These are phyloP conservation scores for Citrus cavaleriei DNA, from an alignment of 345 rosid genomes.

Conservation along the genomic window DNA sequence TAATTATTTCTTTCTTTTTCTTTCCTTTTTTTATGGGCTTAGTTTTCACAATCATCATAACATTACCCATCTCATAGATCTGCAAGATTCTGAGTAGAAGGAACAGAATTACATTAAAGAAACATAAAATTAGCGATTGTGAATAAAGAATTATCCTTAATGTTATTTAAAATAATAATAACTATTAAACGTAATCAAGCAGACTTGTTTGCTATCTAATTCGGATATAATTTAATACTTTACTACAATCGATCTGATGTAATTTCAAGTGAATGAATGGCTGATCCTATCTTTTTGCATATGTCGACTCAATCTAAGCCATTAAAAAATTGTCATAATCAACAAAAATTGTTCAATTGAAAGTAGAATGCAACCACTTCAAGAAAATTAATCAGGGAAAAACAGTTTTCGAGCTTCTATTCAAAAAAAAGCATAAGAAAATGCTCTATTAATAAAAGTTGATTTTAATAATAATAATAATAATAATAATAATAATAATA, in stretches of 20 bases:
- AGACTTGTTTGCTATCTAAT: too few species aligned
- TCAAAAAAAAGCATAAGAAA: too few species aligned
- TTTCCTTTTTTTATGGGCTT: background rate
- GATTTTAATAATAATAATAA: too few species aligned
- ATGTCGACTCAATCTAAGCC: background rate
- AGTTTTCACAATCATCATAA: constrained; percentile 2
- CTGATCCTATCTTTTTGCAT: background rate
- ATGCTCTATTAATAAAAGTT: background rate
- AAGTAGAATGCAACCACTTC: background rate
- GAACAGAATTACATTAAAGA: background rate
- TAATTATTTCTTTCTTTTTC: background rate
- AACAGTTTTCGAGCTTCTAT: background rate
- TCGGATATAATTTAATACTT: too few species aligned
- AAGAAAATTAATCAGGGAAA: too few species aligned
- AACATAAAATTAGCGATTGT: background rate
- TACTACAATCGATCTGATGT: too few species aligned
- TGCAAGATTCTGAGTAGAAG: background rate
- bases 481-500: too few species aligned
- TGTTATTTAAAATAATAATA: too few species aligned
- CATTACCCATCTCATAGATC: background rate
- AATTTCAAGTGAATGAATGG: background rate
- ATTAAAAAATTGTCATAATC: background rate
- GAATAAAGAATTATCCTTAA: too few species aligned
- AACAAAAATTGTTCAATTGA: background rate
- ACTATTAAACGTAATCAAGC: too few species aligned